Evolutionary conservation across 768 basidiomycete genomes (phyloP), one percentile per base, ranked within the genome.

Genomic region (Termitomyces sp.): DNA sequence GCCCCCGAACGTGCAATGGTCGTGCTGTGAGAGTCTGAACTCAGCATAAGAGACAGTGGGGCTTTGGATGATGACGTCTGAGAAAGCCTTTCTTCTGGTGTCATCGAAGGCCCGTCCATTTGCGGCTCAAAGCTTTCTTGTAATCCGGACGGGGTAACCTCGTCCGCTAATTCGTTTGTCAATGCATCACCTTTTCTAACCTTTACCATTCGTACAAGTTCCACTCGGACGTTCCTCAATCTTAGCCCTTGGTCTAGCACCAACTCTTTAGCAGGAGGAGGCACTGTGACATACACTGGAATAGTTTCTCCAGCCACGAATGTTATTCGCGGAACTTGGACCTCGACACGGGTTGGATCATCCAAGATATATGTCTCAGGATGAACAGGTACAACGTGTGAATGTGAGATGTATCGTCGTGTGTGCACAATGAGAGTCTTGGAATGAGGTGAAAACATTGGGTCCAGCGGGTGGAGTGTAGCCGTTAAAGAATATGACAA

Each of bases 1-100:
- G 94, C 95, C 45, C 96, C 96, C 14, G 95, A 94, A 7, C 89
- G 83, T 12, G 92, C 86, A 27, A 98, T 76, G 50, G 87, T 77
- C 3, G 79, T 76, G 38, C 77, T 73, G 62, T 62, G 56, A 29
- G 56, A 62, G 31, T n/a, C 34, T 50, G 6, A 14, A n/a, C n/a
- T 16, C 23, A 43, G 25, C 11, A 19, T 29, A 4, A 41, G 48
- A 43, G 45, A 81, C 80, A 41, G 76, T 71, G 17, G 78, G 72
- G 29, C 75, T 56, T 79, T 79, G 32, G 77, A 75, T 3, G 75
- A 74, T 5, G 74, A 73, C 11, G 71, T 57, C 45, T 62, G 67
- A 59, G 64, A 65, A 25, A 65, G 60, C 66, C 76, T 66, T 66
- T 72, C 63, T 25, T 54, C 42, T 57, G 48, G 5, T 57, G 68